Conservation (phyloP, 2,329 filamentous ascomycete species). For the Ambrosiella xylebori region DNA sequence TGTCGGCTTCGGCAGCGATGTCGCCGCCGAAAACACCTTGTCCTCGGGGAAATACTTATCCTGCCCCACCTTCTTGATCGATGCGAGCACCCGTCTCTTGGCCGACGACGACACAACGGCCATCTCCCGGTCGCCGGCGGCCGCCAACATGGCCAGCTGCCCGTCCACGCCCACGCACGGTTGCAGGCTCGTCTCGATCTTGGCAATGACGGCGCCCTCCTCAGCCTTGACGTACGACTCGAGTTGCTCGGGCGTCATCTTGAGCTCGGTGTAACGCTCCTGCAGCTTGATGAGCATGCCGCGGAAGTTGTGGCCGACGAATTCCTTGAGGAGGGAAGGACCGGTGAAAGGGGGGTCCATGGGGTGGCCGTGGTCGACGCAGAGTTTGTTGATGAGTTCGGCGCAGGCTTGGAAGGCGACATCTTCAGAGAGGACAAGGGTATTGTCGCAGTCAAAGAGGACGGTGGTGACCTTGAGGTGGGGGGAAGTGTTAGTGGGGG, state of each 20-base stretch:
- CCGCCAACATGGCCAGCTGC: conserved; percentile 46
- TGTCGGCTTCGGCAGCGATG: conserved; percentile 59
- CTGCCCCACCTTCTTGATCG: conserved; percentile 62
- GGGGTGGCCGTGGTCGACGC: conserved; percentile 43
- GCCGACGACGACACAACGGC: conserved; percentile 71
- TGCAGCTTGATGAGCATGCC: conserved; percentile 71
- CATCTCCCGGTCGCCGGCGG: conserved; percentile 48
- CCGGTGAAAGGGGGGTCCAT: conserved; percentile 52
- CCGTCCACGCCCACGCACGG: conserved; percentile 53
- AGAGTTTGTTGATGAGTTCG: conserved; percentile 73
- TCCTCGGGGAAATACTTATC: conserved; percentile 63
- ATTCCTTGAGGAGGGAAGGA: conserved; percentile 62
- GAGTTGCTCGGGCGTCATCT: conserved; percentile 48
- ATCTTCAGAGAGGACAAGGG: conserved; percentile 78
- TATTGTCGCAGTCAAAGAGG: conserved; percentile 75
- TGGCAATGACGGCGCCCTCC: conserved; percentile 68
- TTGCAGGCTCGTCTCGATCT: conserved; percentile 49
- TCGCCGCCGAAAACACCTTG: conserved; percentile 67
- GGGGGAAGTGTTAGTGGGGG: not conserved
- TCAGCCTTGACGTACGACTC: conserved; percentile 59
- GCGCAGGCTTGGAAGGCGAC: conserved; percentile 85
- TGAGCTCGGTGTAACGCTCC: conserved; percentile 51
- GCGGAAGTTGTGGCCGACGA: conserved; percentile 88
- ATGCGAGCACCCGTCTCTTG: conserved; percentile 58
- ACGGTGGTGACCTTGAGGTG: conserved; percentile 41